Evolutionary conservation across 2,329 filamentous ascomycete species (phyloP).

Genomic region (Torrubiellomyces zombiae): DNA sequence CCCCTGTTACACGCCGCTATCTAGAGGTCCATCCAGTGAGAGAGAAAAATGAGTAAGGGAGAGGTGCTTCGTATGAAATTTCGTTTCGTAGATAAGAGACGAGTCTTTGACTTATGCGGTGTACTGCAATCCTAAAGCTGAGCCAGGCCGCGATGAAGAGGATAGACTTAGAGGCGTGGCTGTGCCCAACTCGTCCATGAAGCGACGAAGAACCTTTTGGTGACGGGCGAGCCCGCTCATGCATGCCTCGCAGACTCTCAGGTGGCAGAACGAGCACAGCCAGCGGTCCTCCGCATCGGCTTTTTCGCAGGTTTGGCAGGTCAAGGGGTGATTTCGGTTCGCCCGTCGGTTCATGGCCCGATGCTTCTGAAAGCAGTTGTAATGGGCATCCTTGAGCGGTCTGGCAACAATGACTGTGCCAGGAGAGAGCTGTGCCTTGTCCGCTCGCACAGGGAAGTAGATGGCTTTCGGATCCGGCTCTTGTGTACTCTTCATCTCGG

Average conservation of each 20-base stretch:
- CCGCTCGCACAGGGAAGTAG: conserved; percentile 19
- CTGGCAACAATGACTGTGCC: conserved; percentile 23
- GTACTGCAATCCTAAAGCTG: conserved; percentile 7
- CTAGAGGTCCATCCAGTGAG: too few species aligned
- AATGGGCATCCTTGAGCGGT: conserved; percentile 26
- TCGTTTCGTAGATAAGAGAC: not conserved
- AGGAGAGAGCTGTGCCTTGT: conserved; percentile 11
- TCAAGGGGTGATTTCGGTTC: conserved; percentile 32
- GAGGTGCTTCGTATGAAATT: too few species aligned
- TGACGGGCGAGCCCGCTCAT: conserved; percentile 22
- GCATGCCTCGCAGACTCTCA: conserved; percentile 35
- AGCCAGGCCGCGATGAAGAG: conserved; percentile 8
- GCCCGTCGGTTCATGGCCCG: conserved; percentile 27
- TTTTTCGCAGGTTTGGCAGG: conserved; percentile 35
- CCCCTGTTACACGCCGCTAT: too few species aligned
- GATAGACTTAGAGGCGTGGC: conserved; percentile 7
- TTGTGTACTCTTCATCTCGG: conserved; percentile 20
- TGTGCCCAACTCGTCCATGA: conserved; percentile 17
- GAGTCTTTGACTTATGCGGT: conserved; percentile 1
- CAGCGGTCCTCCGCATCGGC: conserved; percentile 27
- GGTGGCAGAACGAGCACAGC: conserved; percentile 31
- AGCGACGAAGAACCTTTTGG: conserved; percentile 23
- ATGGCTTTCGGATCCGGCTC: conserved; percentile 18
- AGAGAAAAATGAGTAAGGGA: not conserved
- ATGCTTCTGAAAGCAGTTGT: conserved; percentile 31